phyloP scores from a whole-genome alignment of 305 asterid genomes.

The Euphrasia arctica region DNA sequence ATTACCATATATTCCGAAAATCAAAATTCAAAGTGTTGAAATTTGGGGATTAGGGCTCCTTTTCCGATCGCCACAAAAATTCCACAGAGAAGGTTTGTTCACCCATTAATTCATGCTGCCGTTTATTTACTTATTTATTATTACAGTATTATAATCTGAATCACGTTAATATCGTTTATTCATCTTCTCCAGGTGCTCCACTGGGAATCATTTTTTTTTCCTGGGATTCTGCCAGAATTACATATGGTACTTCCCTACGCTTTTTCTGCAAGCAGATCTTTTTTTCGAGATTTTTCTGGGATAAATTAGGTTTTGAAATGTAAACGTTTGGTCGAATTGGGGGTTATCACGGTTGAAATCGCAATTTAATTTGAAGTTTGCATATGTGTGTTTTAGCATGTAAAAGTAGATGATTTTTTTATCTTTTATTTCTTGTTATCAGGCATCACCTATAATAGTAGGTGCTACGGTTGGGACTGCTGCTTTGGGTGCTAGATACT shows the following conservation, averaged over 20 bases:
- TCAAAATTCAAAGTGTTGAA: background rate
- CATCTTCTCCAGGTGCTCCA: constrained; percentile 17
- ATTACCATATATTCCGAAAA: background rate
- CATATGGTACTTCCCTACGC: constrained; percentile 28
- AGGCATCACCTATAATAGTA: constrained; percentile 44
- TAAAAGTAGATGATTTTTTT: background rate
- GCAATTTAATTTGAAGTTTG: no score
- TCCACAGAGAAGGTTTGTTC: constrained; percentile 18
- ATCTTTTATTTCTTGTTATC: background rate
- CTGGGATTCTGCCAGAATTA: constrained; percentile 12
- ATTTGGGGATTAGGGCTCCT: constrained; percentile 4
- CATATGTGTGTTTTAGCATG: no score
- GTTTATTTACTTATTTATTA: background rate
- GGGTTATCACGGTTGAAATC: no score
- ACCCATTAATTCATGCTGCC: background rate
- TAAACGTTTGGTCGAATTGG: no score
- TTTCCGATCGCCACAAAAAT: constrained; percentile 4
- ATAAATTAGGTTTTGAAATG: background rate
- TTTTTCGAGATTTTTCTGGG: constrained; percentile 4
- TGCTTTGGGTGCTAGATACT: constrained; percentile 56
- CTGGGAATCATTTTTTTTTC: background rate
- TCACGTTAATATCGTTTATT: background rate
- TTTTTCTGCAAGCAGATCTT: background rate
- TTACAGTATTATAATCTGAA: background rate
- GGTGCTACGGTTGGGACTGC: constrained; percentile 56